Conservation (phyloP, 2,329 filamentous ascomycete species). For the Rachicladosporium sp. region DNA sequence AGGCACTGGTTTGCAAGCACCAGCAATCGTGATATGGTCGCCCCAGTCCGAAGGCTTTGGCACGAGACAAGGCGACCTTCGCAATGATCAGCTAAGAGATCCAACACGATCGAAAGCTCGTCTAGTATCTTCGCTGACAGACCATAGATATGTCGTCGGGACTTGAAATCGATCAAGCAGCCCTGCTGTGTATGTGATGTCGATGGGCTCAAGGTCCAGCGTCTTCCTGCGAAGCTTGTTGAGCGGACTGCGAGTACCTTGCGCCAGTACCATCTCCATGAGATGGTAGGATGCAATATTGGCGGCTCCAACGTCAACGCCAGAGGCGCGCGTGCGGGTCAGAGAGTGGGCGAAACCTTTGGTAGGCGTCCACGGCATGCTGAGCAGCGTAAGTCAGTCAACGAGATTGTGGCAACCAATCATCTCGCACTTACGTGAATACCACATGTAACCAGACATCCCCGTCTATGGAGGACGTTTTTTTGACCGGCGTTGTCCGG, state of each 20-base stretch:
- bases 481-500: too few species aligned
- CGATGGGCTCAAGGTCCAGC: constrained; percentile 60
- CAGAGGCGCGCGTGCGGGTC: constrained; percentile 58
- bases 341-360: constrained; percentile 72
- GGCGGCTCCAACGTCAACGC: constrained; percentile 57
- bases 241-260: constrained; percentile 44
- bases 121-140: too few species aligned
- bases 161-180: constrained; percentile 60
- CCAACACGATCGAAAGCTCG: too few species aligned
- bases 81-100: too few species aligned
- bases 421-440: constrained; percentile 49
- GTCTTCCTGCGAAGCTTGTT: constrained; percentile 62
- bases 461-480: too few species aligned
- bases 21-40: not conserved
- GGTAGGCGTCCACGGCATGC: constrained; percentile 82
- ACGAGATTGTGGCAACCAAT: constrained; percentile 35
- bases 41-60: constrained; percentile 5
- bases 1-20: constrained; percentile 17
- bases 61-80: constrained; percentile 1
- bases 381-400: not conserved
- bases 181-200: constrained; percentile 62
- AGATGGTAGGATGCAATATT: constrained; percentile 72
- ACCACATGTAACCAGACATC: constrained; percentile 79
- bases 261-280: constrained; percentile 82
- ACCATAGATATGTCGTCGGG: constrained; percentile 56